phyloP scores from a whole-genome alignment of 305 asterid genomes.

The Withania somnifera region DNA sequence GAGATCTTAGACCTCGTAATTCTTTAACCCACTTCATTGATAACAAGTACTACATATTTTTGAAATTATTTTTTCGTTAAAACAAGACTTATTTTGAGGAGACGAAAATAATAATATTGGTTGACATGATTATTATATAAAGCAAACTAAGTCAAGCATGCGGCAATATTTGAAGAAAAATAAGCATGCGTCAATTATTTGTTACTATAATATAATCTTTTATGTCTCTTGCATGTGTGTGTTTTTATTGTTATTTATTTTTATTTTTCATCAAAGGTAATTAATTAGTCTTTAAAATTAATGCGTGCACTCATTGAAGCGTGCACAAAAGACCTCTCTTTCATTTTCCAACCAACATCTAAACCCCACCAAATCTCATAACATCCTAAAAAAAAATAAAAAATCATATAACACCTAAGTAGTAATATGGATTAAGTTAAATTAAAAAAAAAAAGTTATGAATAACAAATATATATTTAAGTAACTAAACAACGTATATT shows the following conservation, averaged over 20 bases:
- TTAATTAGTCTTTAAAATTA: background rate
- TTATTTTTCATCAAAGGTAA: background rate
- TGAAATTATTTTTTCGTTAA: too few species aligned
- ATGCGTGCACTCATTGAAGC: background rate
- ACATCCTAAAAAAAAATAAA: background rate
- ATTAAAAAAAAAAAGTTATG: too few species aligned
- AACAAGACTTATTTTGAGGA: too few species aligned
- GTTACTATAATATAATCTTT: background rate
- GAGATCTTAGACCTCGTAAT: too few species aligned
- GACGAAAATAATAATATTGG: background rate
- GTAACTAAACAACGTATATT: too few species aligned
- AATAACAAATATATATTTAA: too few species aligned
- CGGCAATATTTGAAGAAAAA: background rate
- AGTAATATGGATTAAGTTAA: too few species aligned
- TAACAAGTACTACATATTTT: too few species aligned
- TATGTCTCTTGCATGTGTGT: background rate
- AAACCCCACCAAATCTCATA: background rate
- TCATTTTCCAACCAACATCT: background rate
- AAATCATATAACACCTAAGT: too few species aligned
- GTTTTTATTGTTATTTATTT: background rate
- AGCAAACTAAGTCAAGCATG: background rate
- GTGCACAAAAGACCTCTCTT: background rate
- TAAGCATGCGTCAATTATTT: background rate
- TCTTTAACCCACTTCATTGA: too few species aligned
- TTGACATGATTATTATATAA: background rate